Evolutionary conservation across 306 rosid genomes (phyloP), one percentile per base, ranked within the genome.

Genomic region (Quercus berberidifolia): DNA sequence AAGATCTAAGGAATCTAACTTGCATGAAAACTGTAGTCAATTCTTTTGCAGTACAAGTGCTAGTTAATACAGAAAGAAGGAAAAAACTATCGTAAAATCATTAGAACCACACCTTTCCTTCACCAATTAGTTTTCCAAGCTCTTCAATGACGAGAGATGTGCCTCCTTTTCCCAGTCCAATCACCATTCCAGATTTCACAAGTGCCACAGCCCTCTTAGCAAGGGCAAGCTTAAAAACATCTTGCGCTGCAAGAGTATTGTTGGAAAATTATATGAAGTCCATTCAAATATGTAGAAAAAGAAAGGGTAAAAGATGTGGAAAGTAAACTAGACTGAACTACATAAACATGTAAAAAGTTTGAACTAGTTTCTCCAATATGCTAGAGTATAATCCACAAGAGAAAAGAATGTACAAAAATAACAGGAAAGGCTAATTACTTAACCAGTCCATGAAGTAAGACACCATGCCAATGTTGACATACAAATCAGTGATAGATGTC

Each of bases 131-230:
- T 76, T 43, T 76, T 28, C 73, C 79, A 63, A 76, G 79, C 73
- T 76, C 79, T 57, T 69, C 49, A 60, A 76, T 26, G 73, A 76
- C 18, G 28, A 76, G 79, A 76, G 79, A 76, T 26, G 69, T 60
- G 60, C 72, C 43, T 63, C 60, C 79, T 15, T 18, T 49, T 20
- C 72, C 79, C 71, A 49, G 58, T 31, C 79, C 79, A 25, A 76
- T 76, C 71, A 76, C 72, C 79, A 76, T 76, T 64, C 79, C 79
- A 63, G 72, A 76, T 63, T 62, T 76, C 38, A 76, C 63, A 20
- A 63, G 30, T 60, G 59, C 79, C 72, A 63, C 79, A 63, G 79
- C 79, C 33, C 23, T 63, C 60, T 63, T 76, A 25, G 57, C 60
- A 63, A 63, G 79, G 38, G 79, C 71, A 76, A 38, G 64, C 72